These are phyloP conservation scores for Biscogniauxia marginata DNA, from an alignment of 2,329 filamentous ascomycete species.

Conservation along the genomic window DNA sequence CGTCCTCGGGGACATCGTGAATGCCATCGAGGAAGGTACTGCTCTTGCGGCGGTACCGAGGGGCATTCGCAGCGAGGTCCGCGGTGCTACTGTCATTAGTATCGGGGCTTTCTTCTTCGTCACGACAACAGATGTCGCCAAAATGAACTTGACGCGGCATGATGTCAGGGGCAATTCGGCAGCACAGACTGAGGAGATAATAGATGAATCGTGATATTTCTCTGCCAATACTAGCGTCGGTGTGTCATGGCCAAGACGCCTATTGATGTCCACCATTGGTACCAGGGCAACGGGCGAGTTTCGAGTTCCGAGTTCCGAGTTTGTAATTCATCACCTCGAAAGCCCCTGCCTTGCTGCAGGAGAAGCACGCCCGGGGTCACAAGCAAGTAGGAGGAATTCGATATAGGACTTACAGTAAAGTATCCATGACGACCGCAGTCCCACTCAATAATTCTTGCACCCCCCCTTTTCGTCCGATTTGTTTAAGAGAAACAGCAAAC, in stretches of 20 bases:
- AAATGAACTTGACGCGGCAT: slow-evolving; percentile 20
- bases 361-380: slow-evolving; percentile 3
- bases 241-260: too few relatives aligned
- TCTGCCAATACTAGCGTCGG: background rate
- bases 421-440: slow-evolving; percentile 50
- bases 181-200: background rate
- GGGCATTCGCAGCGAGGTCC: slow-evolving; percentile 87
- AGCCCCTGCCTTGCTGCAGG: background rate
- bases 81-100: slow-evolving; percentile 65
- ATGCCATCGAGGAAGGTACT: slow-evolving; percentile 97
- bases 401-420: slow-evolving; percentile 53
- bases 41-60: slow-evolving; percentile 85
- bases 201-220: background rate
- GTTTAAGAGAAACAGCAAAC: background rate
- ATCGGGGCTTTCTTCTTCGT: slow-evolving; percentile 12
- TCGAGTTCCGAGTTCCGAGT: background rate
- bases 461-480: slow-evolving; percentile 5
- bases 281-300: background rate
- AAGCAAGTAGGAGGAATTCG: slow-evolving; percentile 14
- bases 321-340: background rate
- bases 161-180: background rate
- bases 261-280: too few relatives aligned
- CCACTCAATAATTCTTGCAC: background rate
- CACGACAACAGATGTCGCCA: slow-evolving; percentile 16
- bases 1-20: slow-evolving; percentile 83